Evolutionary conservation across 2,329 filamentous ascomycete genomes (phyloP).

Genomic region (Cylindrodendrum hubeiense): DNA sequence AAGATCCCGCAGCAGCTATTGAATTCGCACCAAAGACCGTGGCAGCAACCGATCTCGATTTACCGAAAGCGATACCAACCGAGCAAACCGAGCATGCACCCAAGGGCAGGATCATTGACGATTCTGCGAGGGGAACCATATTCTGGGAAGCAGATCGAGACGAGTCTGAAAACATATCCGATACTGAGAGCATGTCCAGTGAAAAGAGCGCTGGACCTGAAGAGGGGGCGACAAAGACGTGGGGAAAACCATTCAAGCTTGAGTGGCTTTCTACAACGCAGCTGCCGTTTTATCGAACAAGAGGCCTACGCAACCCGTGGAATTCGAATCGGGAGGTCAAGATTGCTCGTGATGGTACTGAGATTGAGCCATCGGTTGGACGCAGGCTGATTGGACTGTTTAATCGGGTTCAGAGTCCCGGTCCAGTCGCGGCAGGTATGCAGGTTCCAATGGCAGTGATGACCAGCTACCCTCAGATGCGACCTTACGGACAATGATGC

Average conservation of each 20-base stretch:
- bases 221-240: slow-evolving; percentile 69
- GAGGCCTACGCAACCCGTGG: slow-evolving; percentile 91
- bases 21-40: slow-evolving; percentile 77
- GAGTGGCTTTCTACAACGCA: slow-evolving; percentile 89
- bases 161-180: slow-evolving; percentile 60
- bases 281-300: slow-evolving; percentile 89
- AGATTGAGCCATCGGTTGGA: slow-evolving; percentile 87
- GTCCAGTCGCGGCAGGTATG: slow-evolving; percentile 44
- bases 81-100: slow-evolving; percentile 83
- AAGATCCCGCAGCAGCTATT: slow-evolving; percentile 78
- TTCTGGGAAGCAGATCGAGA: slow-evolving; percentile 90
- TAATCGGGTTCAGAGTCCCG: slow-evolving; percentile 65
- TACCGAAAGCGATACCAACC: slow-evolving; percentile 84
- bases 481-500: slow-evolving; percentile 48
- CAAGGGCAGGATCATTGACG: slow-evolving; percentile 89
- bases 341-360: slow-evolving; percentile 93
- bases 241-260: slow-evolving; percentile 92
- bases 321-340: slow-evolving; percentile 97
- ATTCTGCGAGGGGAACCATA: slow-evolving; percentile 92
- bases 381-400: slow-evolving; percentile 84
- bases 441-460: slow-evolving; percentile 51
- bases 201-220: slow-evolving; percentile 57
- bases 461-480: slow-evolving; percentile 54
- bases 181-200: slow-evolving; percentile 57
- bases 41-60: slow-evolving; percentile 69